These are phyloP conservation scores for Vicia sativa DNA, from an alignment of 306 rosid genomes.

Conservation along the genomic window DNA sequence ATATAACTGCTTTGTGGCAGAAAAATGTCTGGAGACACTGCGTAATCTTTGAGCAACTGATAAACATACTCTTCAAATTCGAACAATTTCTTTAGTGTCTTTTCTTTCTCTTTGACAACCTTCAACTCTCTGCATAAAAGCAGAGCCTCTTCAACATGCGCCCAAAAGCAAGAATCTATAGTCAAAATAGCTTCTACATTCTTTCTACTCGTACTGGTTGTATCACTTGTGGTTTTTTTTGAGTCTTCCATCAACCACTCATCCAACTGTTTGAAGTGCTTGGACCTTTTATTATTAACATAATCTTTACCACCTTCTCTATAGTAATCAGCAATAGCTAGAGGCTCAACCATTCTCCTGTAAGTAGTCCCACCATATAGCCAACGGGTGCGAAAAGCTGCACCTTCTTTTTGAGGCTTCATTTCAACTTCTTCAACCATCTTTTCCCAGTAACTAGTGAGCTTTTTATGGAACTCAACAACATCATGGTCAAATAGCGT, in stretches of 20 bases:
- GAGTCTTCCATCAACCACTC: constrained; percentile 34
- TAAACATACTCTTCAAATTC: constrained; percentile 51
- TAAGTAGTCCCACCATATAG: constrained; percentile 51
- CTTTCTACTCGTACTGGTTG: constrained; percentile 3
- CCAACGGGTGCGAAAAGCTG: constrained; percentile 31
- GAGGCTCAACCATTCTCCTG: constrained; percentile 68
- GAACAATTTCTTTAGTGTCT: background rate
- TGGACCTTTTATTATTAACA: constrained; percentile 30
- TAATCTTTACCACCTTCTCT: constrained; percentile 27
- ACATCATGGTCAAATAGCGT: constrained; percentile 8
- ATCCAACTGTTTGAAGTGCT: constrained; percentile 47
- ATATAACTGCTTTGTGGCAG: constrained; percentile 48
- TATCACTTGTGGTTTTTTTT: background rate
- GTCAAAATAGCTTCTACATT: constrained; percentile 43
- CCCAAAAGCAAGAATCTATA: constrained; percentile 74
- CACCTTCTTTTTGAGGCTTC: constrained; percentile 51
- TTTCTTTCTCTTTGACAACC: background rate
- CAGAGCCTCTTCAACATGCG: constrained; percentile 57
- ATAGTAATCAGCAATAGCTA: constrained; percentile 57
- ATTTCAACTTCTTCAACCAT: constrained; percentile 54
- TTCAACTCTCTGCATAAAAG: constrained; percentile 37
- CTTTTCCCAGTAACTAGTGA: constrained; percentile 51
- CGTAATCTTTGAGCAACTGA: constrained; percentile 37
- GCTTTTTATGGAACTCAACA: constrained; percentile 20
- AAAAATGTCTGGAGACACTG: constrained; percentile 65